A percentile compares a stretch with the other conserved stretches of the same genome.
Conservation (phyloP, 2,329 filamentous ascomycete genomes). For the Paracoccidioides brasiliensis region DNA sequence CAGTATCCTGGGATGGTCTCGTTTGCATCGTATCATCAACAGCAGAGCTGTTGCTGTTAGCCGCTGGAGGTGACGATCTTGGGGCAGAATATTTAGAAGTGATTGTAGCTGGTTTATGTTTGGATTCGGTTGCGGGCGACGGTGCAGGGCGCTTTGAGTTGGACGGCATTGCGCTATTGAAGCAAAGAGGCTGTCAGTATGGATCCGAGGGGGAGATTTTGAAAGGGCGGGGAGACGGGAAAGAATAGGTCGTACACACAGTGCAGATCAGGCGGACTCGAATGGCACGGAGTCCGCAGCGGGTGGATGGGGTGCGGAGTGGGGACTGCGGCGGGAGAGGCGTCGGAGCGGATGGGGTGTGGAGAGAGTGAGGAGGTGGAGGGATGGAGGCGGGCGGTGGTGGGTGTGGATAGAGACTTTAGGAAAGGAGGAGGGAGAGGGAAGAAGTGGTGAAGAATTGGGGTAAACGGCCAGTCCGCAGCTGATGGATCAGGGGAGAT, state of each 20-base stretch:
- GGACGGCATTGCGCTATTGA: conserved; percentile 10
- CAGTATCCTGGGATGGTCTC: conserved; percentile 7
- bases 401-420: conserved; percentile 13
- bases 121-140: conserved; percentile 6
- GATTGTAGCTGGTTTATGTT: conserved; percentile 3
- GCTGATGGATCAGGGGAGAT: not conserved
- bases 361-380: conserved; percentile 5
- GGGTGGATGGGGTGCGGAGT: not conserved
- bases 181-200: not conserved
- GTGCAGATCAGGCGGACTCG: not conserved
- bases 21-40: not conserved
- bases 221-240: not conserved
- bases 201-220: not conserved
- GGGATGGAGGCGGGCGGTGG: conserved; percentile 11
- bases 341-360: not conserved
- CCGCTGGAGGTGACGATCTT: conserved; percentile 2
- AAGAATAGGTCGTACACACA: not conserved
- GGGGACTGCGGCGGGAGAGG: not conserved
- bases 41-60: conserved; percentile 1
- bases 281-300: not conserved
- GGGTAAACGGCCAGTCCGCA: not conserved
- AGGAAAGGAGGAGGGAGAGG: conserved; percentile 13
- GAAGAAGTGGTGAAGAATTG: not conserved
- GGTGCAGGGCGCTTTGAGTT: conserved; percentile 12
- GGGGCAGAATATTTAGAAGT: conserved; percentile 6